Conservation (phyloP, 2,329 filamentous ascomycete species). For the Dothidotthia symphoricarpi region DNA sequence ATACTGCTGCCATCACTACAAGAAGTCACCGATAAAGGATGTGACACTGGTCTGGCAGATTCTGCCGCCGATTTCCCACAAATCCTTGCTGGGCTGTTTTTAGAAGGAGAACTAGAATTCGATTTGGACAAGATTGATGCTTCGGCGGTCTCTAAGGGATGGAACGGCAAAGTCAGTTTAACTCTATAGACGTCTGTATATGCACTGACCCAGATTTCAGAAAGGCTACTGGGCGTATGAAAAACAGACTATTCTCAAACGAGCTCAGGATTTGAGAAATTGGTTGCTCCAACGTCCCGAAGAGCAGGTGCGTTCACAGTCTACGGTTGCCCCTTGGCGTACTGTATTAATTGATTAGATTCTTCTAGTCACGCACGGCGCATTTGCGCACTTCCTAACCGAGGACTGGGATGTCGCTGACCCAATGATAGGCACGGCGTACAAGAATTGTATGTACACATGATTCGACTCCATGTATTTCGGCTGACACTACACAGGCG, state of each 20-base stretch:
- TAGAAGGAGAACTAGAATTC: conserved; percentile 59
- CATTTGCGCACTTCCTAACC: conserved; percentile 80
- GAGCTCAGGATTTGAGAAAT: conserved; percentile 30
- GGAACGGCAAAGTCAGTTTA: conserved; percentile 64
- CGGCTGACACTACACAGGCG: conserved; percentile 11
- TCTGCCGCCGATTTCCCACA: conserved; percentile 49
- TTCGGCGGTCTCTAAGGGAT: conserved; percentile 59
- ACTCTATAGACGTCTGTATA: background rate
- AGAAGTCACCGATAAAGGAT: conserved; percentile 71
- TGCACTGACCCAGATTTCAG: conserved; percentile 10
- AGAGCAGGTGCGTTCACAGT: conserved; percentile 16
- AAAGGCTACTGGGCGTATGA: conserved; percentile 34
- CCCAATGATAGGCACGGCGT: conserved; percentile 32
- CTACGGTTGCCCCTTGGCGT: background rate
- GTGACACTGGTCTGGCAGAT: conserved; percentile 64
- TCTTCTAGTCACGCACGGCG: conserved; percentile 77
- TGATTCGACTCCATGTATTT: background rate
- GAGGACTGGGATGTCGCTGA: conserved; percentile 63
- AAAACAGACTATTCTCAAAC: conserved; percentile 26
- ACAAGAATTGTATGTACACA: conserved; percentile 29
- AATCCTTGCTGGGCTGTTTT: conserved; percentile 29
- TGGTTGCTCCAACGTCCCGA: conserved; percentile 32
- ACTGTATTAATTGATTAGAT: conserved; percentile 54
- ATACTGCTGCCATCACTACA: conserved; percentile 73
- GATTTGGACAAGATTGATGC: conserved; percentile 58